Conservation (phyloP, 441 rosid genomes). For the Erodium texanum region DNA sequence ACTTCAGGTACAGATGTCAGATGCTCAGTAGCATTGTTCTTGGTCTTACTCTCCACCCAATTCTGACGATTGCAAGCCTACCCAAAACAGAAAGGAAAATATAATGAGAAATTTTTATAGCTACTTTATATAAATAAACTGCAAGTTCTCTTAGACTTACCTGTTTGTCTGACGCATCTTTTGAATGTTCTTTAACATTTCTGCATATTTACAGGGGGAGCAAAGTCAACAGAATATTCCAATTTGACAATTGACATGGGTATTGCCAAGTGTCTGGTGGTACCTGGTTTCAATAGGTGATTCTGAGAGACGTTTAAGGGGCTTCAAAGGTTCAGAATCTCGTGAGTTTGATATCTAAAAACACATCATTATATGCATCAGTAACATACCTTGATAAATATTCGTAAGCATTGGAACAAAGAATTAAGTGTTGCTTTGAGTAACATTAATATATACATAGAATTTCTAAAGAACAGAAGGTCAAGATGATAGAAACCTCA, state of each 20-base stretch:
- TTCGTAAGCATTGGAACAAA: too few species aligned
- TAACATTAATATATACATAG: too few species aligned
- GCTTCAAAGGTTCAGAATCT: conserved; percentile 28
- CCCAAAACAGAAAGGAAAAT: conserved; percentile 20
- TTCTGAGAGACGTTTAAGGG: conserved; percentile 52
- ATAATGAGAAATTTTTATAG: conserved; percentile 12
- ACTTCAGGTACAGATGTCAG: conserved; percentile 23
- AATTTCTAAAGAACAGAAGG: not conserved
- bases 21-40: conserved; percentile 19
- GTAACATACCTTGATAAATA: too few species aligned
- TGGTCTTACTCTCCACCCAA: conserved; percentile 21
- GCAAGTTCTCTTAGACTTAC: conserved; percentile 26
- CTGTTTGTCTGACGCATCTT: conserved; percentile 37
- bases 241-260: conserved; percentile 3
- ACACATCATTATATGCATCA: conserved; percentile 1
- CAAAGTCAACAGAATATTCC: conserved; percentile 7
- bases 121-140: conserved; percentile 7
- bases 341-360: conserved; percentile 38
- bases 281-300: conserved; percentile 66
- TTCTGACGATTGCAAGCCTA: conserved; percentile 34
- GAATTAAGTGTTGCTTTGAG: too few species aligned
- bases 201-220: conserved; percentile 31
- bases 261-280: conserved; percentile 1
- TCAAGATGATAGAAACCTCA: conserved; percentile 36
- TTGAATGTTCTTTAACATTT: conserved; percentile 29